These are phyloP conservation scores for Paracamarosporium sp. DNA, from an alignment of 2,329 filamentous ascomycete genomes.

Conservation along the genomic window DNA sequence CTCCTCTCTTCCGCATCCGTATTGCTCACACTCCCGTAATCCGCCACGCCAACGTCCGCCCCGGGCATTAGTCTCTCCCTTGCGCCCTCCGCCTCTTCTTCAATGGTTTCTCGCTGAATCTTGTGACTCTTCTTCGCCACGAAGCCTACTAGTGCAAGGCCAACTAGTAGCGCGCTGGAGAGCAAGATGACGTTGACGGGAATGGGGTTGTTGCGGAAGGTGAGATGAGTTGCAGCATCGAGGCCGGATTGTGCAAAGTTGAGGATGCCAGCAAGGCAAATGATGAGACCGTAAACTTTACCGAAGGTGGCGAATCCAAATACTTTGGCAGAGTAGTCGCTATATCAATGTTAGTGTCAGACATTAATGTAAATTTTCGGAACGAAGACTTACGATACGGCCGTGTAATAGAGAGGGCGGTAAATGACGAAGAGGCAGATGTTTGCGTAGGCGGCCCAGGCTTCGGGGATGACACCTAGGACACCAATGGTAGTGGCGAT, in stretches of 20 bases:
- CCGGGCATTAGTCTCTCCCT: constrained; percentile 45
- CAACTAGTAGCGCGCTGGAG: constrained; percentile 66
- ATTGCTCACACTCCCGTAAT: constrained; percentile 30
- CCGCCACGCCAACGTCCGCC: constrained; percentile 22
- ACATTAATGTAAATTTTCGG: background rate
- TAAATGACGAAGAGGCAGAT: constrained; percentile 83
- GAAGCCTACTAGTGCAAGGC: constrained; percentile 69
- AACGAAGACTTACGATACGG: constrained; percentile 66
- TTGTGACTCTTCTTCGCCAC: constrained; percentile 62
- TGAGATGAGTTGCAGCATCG: constrained; percentile 77
- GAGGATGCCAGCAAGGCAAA: constrained; percentile 81
- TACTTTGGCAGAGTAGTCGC: constrained; percentile 87
- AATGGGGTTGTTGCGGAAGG: constrained; percentile 74
- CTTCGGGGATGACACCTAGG: constrained; percentile 74
- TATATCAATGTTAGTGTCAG: constrained; percentile 21
- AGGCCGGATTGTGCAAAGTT: constrained; percentile 85
- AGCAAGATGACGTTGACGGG: constrained; percentile 78
- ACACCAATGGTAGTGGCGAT: constrained; percentile 77
- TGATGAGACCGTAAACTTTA: constrained; percentile 91
- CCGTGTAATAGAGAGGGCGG: constrained; percentile 88
- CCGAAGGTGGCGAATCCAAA: constrained; percentile 92
- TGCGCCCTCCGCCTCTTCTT: constrained; percentile 44
- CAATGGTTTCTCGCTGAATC: constrained; percentile 47
- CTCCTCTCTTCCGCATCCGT: constrained; percentile 17
- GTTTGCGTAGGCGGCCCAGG: constrained; percentile 77